Evolutionary conservation across 768 basidiomycete species (phyloP).

Genomic region (Xerocomellus amylosporus): DNA sequence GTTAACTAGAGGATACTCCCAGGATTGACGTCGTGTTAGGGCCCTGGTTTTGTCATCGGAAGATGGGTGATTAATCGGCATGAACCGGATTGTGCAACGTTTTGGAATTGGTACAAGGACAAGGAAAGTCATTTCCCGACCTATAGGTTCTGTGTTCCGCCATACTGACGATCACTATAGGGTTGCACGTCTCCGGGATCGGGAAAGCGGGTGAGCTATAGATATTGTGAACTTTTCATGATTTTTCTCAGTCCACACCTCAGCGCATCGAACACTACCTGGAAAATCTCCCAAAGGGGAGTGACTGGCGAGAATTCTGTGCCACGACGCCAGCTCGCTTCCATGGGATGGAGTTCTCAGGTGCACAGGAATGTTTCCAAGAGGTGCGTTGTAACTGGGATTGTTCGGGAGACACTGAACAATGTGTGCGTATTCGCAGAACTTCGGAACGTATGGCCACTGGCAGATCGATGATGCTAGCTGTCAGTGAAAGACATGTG

Average conservation of each 20-base stretch:
- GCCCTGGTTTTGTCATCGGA: slow-evolving; percentile 21
- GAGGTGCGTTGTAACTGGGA: slow-evolving; percentile 10
- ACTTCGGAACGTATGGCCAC: slow-evolving; percentile 19
- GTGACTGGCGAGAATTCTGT: slow-evolving; percentile 33
- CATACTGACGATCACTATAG: slow-evolving; percentile 2
- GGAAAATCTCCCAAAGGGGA: slow-evolving; percentile 26
- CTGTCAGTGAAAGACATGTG: slow-evolving; percentile 3
- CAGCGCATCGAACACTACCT: slow-evolving; percentile 32
- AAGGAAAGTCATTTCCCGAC: slow-evolving; percentile 16
- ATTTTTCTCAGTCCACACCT: not conserved
- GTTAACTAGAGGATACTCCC: not conserved
- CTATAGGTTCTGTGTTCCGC: not conserved
- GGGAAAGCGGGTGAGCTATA: slow-evolving; percentile 19
- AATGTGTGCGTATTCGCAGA: slow-evolving; percentile 3
- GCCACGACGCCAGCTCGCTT: slow-evolving; percentile 32
- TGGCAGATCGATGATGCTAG: slow-evolving; percentile 24
- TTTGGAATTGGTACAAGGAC: slow-evolving; percentile 30
- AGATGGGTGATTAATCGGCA: slow-evolving; percentile 25
- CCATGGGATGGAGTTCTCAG: slow-evolving; percentile 23
- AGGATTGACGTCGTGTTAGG: slow-evolving; percentile 8
- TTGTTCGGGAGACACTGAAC: not conserved
- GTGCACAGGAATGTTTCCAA: slow-evolving; percentile 24
- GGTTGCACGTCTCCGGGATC: slow-evolving; percentile 25
- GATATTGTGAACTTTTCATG: not conserved
- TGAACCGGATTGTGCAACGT: slow-evolving; percentile 29